These are phyloP conservation scores for Crithidia sp. DNA, from an alignment of 208 protist genomes.

Conservation along the genomic window DNA sequence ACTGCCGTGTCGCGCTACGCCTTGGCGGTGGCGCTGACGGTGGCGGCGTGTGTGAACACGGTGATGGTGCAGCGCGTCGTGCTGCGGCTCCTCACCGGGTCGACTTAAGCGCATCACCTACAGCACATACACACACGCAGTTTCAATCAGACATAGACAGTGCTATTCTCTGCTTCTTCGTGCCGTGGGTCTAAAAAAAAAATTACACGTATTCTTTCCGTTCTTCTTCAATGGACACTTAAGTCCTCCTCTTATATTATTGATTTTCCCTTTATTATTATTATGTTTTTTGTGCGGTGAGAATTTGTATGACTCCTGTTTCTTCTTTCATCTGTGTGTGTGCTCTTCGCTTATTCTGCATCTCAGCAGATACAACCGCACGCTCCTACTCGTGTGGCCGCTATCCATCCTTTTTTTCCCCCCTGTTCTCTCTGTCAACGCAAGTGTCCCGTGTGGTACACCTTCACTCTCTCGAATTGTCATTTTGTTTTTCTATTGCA, in stretches of 20 bases:
- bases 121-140: too few species aligned
- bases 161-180: too few species aligned
- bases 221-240: not conserved
- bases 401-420: too few species aligned
- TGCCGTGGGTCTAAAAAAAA: too few species aligned
- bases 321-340: not conserved
- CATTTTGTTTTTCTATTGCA: too few species aligned
- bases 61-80: conserved; percentile 30
- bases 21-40: conserved; percentile 26
- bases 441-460: too few species aligned
- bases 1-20: conserved; percentile 29
- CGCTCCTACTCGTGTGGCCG: too few species aligned
- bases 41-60: conserved; percentile 36
- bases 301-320: not conserved
- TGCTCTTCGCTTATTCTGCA: too few species aligned
- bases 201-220: conserved; percentile 1
- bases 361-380: too few species aligned
- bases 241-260: not conserved
- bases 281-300: not conserved
- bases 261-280: conserved; percentile 5
- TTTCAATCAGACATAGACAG: too few species aligned
- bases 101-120: not conserved
- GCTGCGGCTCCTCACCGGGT: not conserved
- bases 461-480: too few species aligned
- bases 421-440: too few species aligned